These are phyloP conservation scores for Saturnispora bothae DNA, from an alignment of 805 yeast species.

Conservation along the genomic window DNA sequence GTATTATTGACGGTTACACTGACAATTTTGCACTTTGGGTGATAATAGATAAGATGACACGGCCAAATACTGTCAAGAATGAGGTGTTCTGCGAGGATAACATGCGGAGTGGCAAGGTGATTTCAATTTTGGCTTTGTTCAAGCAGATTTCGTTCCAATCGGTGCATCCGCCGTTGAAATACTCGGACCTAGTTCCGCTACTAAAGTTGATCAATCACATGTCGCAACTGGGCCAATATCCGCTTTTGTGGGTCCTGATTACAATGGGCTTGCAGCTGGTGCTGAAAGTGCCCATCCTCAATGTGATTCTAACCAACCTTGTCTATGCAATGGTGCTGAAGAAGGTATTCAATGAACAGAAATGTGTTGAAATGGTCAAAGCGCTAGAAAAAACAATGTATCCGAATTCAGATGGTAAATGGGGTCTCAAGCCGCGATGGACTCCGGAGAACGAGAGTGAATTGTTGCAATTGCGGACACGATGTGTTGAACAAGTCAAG, in stretches of 20 bases:
- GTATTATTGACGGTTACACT: constrained; percentile 32
- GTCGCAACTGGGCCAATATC: constrained; percentile 4
- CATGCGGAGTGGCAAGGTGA: too few relatives aligned
- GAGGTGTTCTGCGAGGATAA: not conserved
- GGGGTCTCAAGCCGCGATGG: constrained; percentile 8
- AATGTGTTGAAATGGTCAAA: constrained; percentile 57
- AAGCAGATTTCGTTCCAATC: too few relatives aligned
- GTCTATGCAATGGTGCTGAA: too few relatives aligned
- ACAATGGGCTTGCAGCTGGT: constrained; percentile 3
- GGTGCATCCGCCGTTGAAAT: not conserved
- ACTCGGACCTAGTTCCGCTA: constrained; percentile 10
- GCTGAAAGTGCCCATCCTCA: constrained; percentile 1
- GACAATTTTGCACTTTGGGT: constrained; percentile 46
- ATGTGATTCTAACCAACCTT: constrained; percentile 15
- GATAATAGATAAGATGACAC: constrained; percentile 21
- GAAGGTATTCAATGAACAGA: too few relatives aligned
- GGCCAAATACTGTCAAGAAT: not conserved
- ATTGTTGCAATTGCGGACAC: not conserved
- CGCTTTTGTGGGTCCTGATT: constrained; percentile 6
- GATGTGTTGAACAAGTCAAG: not conserved
- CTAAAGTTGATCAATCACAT: constrained; percentile 1
- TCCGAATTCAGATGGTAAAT: not conserved
- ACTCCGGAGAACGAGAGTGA: constrained; percentile 1
- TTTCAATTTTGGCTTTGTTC: too few relatives aligned
- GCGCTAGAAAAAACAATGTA: constrained; percentile 53